Percentiles rank a stretch among this genome's conserved stretches.
These are phyloP conservation scores for Sclerotinia spermophila DNA, from an alignment of 2,329 filamentous ascomycete genomes.

Conservation along the genomic window DNA sequence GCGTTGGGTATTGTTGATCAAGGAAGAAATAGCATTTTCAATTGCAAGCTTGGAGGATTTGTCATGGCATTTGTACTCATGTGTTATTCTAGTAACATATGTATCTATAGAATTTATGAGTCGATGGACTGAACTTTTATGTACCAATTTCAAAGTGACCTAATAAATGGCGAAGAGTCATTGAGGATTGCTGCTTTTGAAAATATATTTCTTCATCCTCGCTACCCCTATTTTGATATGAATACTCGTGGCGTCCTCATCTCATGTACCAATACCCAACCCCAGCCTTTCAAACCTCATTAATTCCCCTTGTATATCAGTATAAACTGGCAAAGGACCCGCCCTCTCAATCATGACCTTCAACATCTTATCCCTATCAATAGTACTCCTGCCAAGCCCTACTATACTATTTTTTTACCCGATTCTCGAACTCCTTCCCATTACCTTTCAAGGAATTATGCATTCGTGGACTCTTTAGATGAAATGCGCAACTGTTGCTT, in stretches of 20 bases:
- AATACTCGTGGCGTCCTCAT: not conserved
- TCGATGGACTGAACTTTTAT: not conserved
- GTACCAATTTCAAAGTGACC: not conserved
- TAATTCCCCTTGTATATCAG: not conserved
- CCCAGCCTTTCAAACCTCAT: not conserved
- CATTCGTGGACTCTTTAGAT: not conserved
- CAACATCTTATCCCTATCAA: not conserved
- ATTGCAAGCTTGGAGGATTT: not conserved
- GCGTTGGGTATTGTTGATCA: conserved; percentile 18
- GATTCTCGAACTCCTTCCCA: conserved; percentile 13
- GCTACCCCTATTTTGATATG: not conserved
- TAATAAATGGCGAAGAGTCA: not conserved
- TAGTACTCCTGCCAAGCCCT: conserved; percentile 4
- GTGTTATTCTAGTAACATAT: conserved; percentile 3
- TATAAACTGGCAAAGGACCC: not conserved
- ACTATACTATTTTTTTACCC: conserved; percentile 14
- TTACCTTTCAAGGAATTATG: not conserved
- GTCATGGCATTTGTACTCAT: not conserved
- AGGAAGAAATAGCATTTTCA: conserved; percentile 5
- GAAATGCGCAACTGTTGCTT: not conserved
- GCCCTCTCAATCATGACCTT: not conserved
- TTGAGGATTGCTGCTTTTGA: not conserved
- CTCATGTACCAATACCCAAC: not conserved
- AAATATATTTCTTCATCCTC: not conserved
- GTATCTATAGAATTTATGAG: conserved; percentile 14